Conservation (phyloP, 345 rosid genomes). For the Ceriops zippeliana region DNA sequence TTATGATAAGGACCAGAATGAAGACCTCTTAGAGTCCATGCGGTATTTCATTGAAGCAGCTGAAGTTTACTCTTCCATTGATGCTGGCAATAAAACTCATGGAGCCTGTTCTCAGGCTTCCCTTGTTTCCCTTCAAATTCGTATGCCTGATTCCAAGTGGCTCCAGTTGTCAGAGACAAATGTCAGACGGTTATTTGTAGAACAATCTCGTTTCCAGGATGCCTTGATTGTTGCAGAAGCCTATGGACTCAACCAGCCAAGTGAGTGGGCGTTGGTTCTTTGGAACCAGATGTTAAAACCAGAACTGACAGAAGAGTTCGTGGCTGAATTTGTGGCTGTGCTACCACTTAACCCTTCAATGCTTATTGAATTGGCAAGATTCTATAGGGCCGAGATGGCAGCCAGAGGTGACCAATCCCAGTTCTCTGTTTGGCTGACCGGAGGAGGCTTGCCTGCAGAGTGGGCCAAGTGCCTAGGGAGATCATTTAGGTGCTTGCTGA, state of each 20-base stretch:
- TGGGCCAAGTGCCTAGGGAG: conserved; percentile 91
- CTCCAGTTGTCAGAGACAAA: conserved; percentile 79
- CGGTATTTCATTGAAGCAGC: conserved; percentile 93
- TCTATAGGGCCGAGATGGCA: conserved; percentile 80
- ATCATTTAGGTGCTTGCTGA: conserved; percentile 86
- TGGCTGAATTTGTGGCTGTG: conserved; percentile 90
- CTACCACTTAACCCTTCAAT: conserved; percentile 87
- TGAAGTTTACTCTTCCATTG: conserved; percentile 84
- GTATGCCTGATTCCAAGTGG: conserved; percentile 96
- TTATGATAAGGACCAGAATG: conserved; percentile 82
- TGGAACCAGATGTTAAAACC: conserved; percentile 98
- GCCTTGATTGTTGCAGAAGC: conserved; percentile 98
- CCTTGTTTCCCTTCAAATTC: conserved; percentile 90
- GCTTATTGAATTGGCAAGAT: conserved; percentile 80
- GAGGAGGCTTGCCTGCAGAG: conserved; percentile 88
- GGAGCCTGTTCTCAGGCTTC: conserved; percentile 88
- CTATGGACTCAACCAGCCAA: conserved; percentile 86
- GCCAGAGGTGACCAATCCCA: conserved; percentile 97
- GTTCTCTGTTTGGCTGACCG: conserved; percentile 91
- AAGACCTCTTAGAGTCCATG: conserved; percentile 92
- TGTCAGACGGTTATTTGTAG: conserved; percentile 80
- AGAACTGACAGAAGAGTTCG: conserved; percentile 79
- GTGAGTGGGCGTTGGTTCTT: conserved; percentile 90
- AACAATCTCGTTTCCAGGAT: conserved; percentile 90
- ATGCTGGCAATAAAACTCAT: conserved; percentile 91